phyloP scores from a whole-genome alignment of 2,329 filamentous ascomycete species.

The Aspergillus ibericus region DNA sequence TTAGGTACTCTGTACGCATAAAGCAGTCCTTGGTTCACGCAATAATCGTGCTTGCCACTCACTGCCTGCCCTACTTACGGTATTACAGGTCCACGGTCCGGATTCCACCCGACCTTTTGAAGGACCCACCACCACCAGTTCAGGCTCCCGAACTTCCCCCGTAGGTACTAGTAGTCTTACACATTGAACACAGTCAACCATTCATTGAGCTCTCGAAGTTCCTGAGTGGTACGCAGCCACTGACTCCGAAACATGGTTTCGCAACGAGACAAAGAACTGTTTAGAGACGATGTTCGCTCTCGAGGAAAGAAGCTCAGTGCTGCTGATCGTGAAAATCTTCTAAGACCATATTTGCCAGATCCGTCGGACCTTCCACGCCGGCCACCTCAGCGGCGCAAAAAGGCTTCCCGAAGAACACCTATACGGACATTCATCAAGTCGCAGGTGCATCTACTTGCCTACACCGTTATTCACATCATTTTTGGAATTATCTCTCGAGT shows the following conservation, averaged over 20 bases:
- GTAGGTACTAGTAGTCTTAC: background rate
- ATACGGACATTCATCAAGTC: constrained; percentile 47
- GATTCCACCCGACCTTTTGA: too few relatives aligned
- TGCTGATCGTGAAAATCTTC: constrained; percentile 52
- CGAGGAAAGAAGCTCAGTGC: constrained; percentile 44
- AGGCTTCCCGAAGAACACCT: constrained; percentile 36
- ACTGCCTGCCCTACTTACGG: too few relatives aligned
- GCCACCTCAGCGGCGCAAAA: constrained; percentile 26
- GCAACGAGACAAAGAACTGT: constrained; percentile 32
- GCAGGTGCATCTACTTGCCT: constrained; percentile 46
- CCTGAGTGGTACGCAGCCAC: background rate
- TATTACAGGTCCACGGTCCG: too few relatives aligned
- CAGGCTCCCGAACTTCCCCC: background rate
- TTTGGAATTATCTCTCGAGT: constrained; percentile 87
- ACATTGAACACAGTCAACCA: background rate
- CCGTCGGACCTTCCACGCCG: constrained; percentile 32
- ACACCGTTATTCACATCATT: constrained; percentile 62
- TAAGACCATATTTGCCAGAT: constrained; percentile 56
- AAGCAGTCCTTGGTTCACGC: too few relatives aligned
- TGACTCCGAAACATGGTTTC: constrained; percentile 30
- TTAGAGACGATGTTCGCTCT: constrained; percentile 41
- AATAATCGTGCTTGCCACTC: too few relatives aligned
- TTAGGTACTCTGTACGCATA: too few relatives aligned
- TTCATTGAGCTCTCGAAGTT: background rate
- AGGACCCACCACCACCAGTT: background rate